Base-by-base conservation (phyloP, 164 flowering plant species). In the Magnolia officinalis region DNA sequence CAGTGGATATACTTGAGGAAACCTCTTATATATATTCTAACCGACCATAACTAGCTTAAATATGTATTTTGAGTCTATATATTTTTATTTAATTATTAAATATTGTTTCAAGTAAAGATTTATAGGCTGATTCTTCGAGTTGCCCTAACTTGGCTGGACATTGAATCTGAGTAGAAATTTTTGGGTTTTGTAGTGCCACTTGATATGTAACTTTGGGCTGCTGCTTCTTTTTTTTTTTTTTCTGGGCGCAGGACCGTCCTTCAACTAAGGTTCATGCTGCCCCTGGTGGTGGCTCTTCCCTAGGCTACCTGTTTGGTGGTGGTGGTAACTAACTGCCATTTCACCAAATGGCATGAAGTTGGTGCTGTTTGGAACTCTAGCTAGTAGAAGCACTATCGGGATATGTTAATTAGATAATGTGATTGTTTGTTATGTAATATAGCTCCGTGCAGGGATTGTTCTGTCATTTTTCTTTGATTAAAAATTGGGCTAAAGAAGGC, bases 261-360 rank as follows among this genome's bases (percentile, higher is more conserved):
- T 76, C 81, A 24, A 79, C 82, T 23, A 79, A 79, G 76, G 82
- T 79, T n/a, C 84, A 79, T 59, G 78, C 77, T 10, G 77, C 77
- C 10, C 77, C 80, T 65, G 80, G 80, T 55, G 80, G 84, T 51
- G 79, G 83, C 20, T 78, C 80, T 18, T 78, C 80, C 29, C 77
- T 75, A 3, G 64, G 64, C 11, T 75, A 75, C 72, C 65, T 75
- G 2, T 75, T 75, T 51, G 77, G 77, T 7, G 72, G 72, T 23
- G 45, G 71, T 6, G 71, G 77, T 19, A 75, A 75, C 10, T 75
- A 45, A 66, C 13, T 2, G 26, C 20, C 21, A n/a, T 19, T 64
- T 16, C 14, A 19, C 13, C 3, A 11, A 16, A 11, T 16, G 13
- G 2, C 61, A 55, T 55, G 61, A 55, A 55, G 18, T 55, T 55